phyloP scores from a whole-genome alignment of 179 eudicot genomes.

The Vitellaria paradoxa region DNA sequence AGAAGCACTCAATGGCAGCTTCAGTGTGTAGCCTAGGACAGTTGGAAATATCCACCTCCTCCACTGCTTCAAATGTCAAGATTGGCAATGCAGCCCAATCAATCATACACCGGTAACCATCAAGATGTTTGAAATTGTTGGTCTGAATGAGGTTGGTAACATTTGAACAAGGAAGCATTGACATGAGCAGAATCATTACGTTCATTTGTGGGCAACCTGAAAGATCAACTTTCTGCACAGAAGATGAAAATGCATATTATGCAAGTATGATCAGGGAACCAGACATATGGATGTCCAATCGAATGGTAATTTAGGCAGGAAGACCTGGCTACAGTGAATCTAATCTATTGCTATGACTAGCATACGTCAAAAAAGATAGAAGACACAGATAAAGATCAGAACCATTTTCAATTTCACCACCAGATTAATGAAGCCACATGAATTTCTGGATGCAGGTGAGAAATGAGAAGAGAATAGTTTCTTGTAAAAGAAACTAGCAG shows the following conservation, averaged over 20 bases:
- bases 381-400: not conserved
- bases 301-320: not conserved
- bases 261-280: not conserved
- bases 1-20: slow-evolving; percentile 45
- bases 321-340: not conserved
- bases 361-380: not conserved
- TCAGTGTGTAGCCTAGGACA: slow-evolving; percentile 59
- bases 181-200: slow-evolving; percentile 39
- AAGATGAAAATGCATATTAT: slow-evolving; percentile 2
- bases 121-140: slow-evolving; percentile 26
- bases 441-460: not conserved
- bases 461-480: not conserved
- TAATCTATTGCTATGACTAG: not conserved
- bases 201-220: slow-evolving; percentile 82
- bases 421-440: slow-evolving; percentile 3
- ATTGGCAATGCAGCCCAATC: slow-evolving; percentile 24
- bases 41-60: slow-evolving; percentile 75
- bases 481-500: not conserved
- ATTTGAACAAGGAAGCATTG: slow-evolving; percentile 48
- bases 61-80: slow-evolving; percentile 51
- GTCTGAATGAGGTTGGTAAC: slow-evolving; percentile 25
- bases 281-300: not conserved
- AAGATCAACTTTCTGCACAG: slow-evolving; percentile 76
- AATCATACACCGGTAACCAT: slow-evolving; percentile 18
- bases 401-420: slow-evolving; percentile 4